Evolutionary conservation across 768 basidiomycete genomes (phyloP).

Genomic region (Mycena indigotica): DNA sequence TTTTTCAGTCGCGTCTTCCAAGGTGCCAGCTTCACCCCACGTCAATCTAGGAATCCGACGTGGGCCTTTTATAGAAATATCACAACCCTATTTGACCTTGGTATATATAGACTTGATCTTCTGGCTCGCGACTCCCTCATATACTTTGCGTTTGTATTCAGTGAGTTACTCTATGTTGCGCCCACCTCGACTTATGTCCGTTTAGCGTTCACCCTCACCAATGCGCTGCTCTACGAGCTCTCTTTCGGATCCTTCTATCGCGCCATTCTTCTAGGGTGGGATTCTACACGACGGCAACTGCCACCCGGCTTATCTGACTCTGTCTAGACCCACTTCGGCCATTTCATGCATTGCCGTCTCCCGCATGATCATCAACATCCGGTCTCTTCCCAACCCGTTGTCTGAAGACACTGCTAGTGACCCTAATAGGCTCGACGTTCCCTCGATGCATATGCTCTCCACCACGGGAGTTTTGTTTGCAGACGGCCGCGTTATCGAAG

Average conservation of each 20-base stretch:
- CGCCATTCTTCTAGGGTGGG: background rate
- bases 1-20: background rate
- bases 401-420: background rate
- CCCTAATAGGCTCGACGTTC: no score
- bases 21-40: constrained; percentile 2
- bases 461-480: no score
- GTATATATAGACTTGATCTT: constrained; percentile 9
- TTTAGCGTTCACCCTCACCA: constrained; percentile 18
- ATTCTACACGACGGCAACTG: no score
- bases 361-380: constrained; percentile 1
- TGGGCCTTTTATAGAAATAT: constrained; percentile 1
- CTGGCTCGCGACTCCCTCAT: constrained; percentile 23
- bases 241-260: background rate
- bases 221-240: constrained; percentile 1
- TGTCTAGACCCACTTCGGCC: background rate
- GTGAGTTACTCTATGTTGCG: background rate
- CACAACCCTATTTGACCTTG: background rate
- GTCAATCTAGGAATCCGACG: constrained; percentile 14
- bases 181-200: background rate
- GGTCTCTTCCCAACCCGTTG: background rate
- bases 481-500: no score
- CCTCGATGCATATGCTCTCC: background rate
- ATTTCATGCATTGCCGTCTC: constrained; percentile 1
- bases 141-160: constrained; percentile 19
- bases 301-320: no score